Percentiles rank a stretch among this genome's conserved stretches.
phyloP scores from a whole-genome alignment of 176 grass and related monocot species.

The Oryza glumipatula region DNA sequence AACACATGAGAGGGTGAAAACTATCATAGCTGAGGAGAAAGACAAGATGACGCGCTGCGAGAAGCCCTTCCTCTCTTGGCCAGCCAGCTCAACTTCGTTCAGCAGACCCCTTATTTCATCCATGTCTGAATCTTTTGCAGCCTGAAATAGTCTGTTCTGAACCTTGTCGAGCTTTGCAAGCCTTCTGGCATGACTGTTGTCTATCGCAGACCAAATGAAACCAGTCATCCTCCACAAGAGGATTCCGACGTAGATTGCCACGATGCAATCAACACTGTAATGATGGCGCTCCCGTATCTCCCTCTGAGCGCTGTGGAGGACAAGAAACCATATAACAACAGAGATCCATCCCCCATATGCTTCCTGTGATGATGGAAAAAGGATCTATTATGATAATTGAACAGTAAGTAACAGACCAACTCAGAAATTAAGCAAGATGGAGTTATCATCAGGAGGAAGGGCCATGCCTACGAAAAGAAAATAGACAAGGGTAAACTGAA shows the following conservation, averaged over 20 bases:
- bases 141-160: conserved; percentile 53
- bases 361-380: conserved; percentile 52
- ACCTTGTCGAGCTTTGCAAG: conserved; percentile 73
- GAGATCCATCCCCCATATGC: conserved; percentile 96
- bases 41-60: conserved; percentile 54
- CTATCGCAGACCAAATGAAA: conserved; percentile 76
- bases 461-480: neutral
- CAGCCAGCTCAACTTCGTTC: conserved; percentile 69
- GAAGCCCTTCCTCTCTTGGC: conserved; percentile 60
- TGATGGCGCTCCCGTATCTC: conserved; percentile 84
- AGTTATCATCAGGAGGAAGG: neutral
- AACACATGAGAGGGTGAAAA: conserved; percentile 66
- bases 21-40: conserved; percentile 57
- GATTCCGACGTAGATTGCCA: conserved; percentile 86
- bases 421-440: neutral
- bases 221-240: conserved; percentile 78
- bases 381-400: neutral
- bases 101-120: conserved; percentile 69
- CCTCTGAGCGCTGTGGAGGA: conserved; percentile 84
- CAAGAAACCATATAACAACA: conserved; percentile 69
- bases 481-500: neutral
- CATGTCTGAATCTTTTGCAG: conserved; percentile 79
- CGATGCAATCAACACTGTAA: conserved; percentile 78
- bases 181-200: conserved; percentile 46
- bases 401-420: neutral